Evolutionary conservation across 495 filamentous ascomycete species (phyloP), one percentile per base, ranked within the genome.

Genomic region (Penicillium macrosclerotiorum): DNA sequence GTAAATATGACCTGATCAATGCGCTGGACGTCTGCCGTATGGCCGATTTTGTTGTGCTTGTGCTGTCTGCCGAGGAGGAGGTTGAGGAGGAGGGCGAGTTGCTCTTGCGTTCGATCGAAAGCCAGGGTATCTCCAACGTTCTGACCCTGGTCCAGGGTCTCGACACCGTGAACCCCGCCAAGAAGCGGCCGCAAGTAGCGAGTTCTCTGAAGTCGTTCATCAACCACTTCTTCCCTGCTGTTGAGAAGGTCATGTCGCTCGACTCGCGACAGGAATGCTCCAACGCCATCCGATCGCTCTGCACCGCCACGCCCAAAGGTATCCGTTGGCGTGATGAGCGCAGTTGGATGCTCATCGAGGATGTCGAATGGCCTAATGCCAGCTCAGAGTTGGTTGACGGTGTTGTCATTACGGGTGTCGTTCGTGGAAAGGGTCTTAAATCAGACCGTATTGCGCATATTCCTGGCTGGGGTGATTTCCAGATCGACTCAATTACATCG

Each of bases 381-480:
- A 77, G 74, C 22, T 40, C 59, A 4, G 65, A 69, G 27, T 63
- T 63, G 12, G 65, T 70, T 19, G 72, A 72, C 25, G 73, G 81
- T 36, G 83, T 89, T 9, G 68, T 89, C 14, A 44, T 98, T n/a
- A 92, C 89, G 2, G 93, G 94, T 49, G 79, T 93, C 5, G 80
- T 96, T 25, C 80, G 93, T 54, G 93, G 93, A 14, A 87, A 82
- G 62, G 85, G 87, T 13, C 60, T 98, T 42, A 96, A 95, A 54
- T 83, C 89, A 3, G 88, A 98, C 63, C 77, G 94, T 40, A 74
- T 97, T 22, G 82, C 95, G 2, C 90, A 97, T 47, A 76, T 98
- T 23, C 91, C 89, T 14, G 91, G 95, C 44, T 95, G 89, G 85
- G 94, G 93, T 17, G 87, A 91, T 52, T 97, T 92, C 62, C 92